These are phyloP conservation scores for Microstroma glucosiphilum DNA, from an alignment of 1,284 basidiomycete genomes.

Conservation along the genomic window DNA sequence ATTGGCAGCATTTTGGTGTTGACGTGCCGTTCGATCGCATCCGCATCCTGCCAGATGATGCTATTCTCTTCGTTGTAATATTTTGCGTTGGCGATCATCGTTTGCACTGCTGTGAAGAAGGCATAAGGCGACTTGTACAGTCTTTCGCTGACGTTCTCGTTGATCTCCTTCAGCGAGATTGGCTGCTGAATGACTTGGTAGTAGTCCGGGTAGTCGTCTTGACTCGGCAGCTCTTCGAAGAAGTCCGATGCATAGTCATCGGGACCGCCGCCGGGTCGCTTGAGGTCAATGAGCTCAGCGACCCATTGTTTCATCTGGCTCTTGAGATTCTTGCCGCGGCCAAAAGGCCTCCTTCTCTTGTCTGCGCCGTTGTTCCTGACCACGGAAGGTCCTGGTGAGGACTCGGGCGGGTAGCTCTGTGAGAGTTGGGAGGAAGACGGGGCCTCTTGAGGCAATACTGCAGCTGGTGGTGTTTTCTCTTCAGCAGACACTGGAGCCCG, in stretches of 20 bases:
- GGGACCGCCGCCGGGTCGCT: conserved; percentile 3
- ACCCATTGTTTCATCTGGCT: conserved; percentile 6
- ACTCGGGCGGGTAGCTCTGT: not conserved
- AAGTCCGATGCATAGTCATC: conserved; percentile 19
- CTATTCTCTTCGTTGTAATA: conserved; percentile 39
- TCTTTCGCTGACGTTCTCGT: conserved; percentile 24
- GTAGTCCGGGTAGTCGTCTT: conserved; percentile 42
- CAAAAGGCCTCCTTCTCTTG: not conserved
- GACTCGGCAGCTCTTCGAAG: conserved; percentile 41
- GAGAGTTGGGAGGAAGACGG: no score
- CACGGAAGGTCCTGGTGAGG: not conserved
- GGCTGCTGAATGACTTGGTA: conserved; percentile 42
- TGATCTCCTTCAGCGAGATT: conserved; percentile 35
- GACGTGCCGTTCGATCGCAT: conserved; percentile 33
- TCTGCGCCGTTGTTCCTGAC: not conserved
- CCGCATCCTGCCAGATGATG: conserved; percentile 39
- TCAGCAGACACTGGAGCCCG: conserved; percentile 22
- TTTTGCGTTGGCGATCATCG: conserved; percentile 48
- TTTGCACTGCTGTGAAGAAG: conserved; percentile 35
- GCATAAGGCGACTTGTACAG: conserved; percentile 40
- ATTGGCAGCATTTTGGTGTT: conserved; percentile 39
- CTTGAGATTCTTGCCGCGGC: not conserved
- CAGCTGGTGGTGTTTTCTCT: conserved; percentile 16
- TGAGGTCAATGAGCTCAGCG: conserved; percentile 1
- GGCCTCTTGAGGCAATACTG: not conserved